Base-by-base conservation (phyloP, 805 yeast genomes). In the Myxozyma melibiosi region DNA sequence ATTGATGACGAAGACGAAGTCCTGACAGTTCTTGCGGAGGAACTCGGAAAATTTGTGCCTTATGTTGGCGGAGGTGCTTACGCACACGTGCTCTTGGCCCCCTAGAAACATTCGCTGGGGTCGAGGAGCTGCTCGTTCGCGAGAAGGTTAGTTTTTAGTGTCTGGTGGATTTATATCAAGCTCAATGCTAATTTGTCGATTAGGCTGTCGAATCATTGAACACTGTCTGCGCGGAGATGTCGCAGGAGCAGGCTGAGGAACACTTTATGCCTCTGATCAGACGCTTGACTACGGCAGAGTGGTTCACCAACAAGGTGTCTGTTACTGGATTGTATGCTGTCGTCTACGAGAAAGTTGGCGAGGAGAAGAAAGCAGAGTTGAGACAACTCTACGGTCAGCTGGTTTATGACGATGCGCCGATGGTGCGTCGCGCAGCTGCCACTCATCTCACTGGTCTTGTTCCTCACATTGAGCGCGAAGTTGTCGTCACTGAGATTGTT, bases 1-100 rank as follows among this genome's bases (percentile, higher is more conserved):
- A 45, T 65, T 64, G 99, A 94, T 67, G 99, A 95, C 71, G 99
- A 94, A 74, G 99, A 94, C 73, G 99, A 94, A 74, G 96, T 94
- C 5, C 86, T 92, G 73, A 89, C 97, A 1, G 92, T 90, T 20
- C 80, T 95, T 62, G 97, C 97, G 2, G 89, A 86, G 66, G 92
- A 91, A 76, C 76, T 94, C 66, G 96, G 96, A 46, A 81, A 82
- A 55, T 92, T 94, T 71, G 84, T 90, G 34, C 96, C 97, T 4
- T 81, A 84, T 58, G 84, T 94, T 55, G 99, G 99, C 46, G 99
- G 99, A 55, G 65, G 80, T 11, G 78, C 82, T 59, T 78, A 77
- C 68, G 88, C 88, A 8, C 76, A 83, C 31, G 68, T 80, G 39
- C 71, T 87, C 49, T 73, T 83, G 57, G 79, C 81, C 84, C 90